Evolutionary conservation across 345 rosid species (phyloP), one percentile per base, ranked within the genome.

Genomic region (Arabidopsis arenosa): DNA sequence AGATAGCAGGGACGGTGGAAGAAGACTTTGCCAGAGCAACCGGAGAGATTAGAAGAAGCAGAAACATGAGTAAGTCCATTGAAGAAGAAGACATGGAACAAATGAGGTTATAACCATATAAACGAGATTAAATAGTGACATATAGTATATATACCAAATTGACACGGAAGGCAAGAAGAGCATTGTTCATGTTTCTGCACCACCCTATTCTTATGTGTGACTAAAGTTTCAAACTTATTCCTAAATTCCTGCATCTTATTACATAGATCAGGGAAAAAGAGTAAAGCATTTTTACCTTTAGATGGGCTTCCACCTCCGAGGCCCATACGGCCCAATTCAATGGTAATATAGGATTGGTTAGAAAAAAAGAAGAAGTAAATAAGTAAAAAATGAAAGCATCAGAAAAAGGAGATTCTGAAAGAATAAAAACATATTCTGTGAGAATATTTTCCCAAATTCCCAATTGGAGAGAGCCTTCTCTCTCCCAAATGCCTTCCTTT

Each of bases 1-100:
- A 85, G n/a, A 90, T 68, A 35, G 90, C 83, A 5, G 86, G 83
- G 8, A 79, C 83, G 21, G 71, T 18, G 40, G 66, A 51, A 75
- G 70, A n/a, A 47, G 28, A 18, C 53, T 66, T 80, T 9, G 57
- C 79, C 4, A 66, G n/a, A 36, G 49, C 15, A 11, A 49, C 55
- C 0, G 56, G 68, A 48, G 72, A 77, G 39, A 67, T 32, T 65
- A 77, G 36, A 17, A 63, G 23, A 5, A 67, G 12, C 1, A 54
- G 36, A 4, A 74, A 7, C 51, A 65, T 35, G 17, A 63, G 49
- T 17, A 48, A 37, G 23, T 66, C 68, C 81, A 72, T 72, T 65
- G 73, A 37, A 21, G 54, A 67, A 58, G 54, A 55, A 58, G 45
- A 59, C 12, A 49, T 47, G 47, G 30, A 52, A 59, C 44, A 5